A percentile compares a stretch with the other conserved stretches of the same genome.
phyloP scores from a whole-genome alignment of 257 asterid species.

The Solanum microdontum region DNA sequence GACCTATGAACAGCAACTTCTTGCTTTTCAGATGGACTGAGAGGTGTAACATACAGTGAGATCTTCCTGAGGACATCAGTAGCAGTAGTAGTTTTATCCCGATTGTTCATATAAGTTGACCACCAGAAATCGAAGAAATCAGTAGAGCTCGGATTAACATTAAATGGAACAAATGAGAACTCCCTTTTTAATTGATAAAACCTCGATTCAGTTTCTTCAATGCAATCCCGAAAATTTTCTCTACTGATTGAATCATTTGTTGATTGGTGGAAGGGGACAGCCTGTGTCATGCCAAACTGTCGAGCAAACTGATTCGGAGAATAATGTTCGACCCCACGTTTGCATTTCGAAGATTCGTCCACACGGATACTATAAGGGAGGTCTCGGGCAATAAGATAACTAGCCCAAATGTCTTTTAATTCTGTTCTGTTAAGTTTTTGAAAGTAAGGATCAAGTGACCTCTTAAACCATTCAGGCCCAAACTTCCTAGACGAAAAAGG shows the following conservation, averaged over 20 bases:
- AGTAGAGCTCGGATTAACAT: not conserved
- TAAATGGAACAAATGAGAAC: constrained; percentile 1
- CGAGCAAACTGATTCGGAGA: constrained; percentile 7
- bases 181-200: not conserved
- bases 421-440: not conserved
- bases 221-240: not conserved
- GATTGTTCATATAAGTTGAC: constrained; percentile 1
- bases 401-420: not conserved
- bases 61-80: constrained; percentile 1
- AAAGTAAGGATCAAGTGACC: constrained; percentile 4
- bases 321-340: not conserved
- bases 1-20: not conserved
- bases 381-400: constrained; percentile 5
- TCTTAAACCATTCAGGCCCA: constrained; percentile 9
- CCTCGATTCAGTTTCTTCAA: not conserved
- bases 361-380: not conserved
- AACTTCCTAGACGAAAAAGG: not conserved
- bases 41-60: not conserved
- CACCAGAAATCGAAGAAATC: constrained; percentile 4
- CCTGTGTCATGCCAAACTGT: constrained; percentile 5
- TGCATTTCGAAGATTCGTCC: not conserved
- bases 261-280: not conserved
- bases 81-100: not conserved
- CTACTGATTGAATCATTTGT: not conserved
- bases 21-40: not conserved